These are phyloP conservation scores for Schizophyllum commune DNA, from an alignment of 1,284 basidiomycete species.

Conservation along the genomic window DNA sequence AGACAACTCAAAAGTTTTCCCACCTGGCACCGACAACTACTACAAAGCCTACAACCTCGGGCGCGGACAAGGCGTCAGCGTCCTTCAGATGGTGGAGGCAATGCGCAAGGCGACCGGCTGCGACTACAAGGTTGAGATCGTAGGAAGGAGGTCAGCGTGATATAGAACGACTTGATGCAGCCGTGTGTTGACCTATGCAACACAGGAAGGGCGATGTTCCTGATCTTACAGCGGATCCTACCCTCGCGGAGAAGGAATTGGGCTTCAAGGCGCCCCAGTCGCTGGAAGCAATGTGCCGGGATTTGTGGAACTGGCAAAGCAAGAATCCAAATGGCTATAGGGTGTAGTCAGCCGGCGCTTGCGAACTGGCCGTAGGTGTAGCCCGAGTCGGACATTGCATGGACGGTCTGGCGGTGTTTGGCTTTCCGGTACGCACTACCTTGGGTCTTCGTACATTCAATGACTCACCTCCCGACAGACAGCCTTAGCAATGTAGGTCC, in stretches of 20 bases:
- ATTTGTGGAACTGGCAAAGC: conserved; percentile 91
- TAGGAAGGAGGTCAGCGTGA: conserved; percentile 60
- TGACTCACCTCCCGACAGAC: no score
- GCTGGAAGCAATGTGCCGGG: conserved; percentile 86
- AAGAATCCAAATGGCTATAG: conserved; percentile 73
- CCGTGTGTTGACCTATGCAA: background rate
- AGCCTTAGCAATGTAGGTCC: no score
- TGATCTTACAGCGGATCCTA: conserved; percentile 91
- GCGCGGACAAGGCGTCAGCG: conserved; percentile 87
- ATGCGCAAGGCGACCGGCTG: conserved; percentile 91
- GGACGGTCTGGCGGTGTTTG: no score
- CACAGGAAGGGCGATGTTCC: conserved; percentile 81
- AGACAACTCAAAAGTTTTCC: conserved; percentile 51
- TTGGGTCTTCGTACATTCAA: no score
- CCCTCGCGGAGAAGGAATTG: conserved; percentile 88
- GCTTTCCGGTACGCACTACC: no score
- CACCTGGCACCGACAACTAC: conserved; percentile 42
- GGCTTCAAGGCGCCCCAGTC: conserved; percentile 83
- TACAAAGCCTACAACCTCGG: conserved; percentile 97
- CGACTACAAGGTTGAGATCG: conserved; percentile 84
- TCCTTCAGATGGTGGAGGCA: conserved; percentile 91
- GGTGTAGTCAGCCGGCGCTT: background rate
- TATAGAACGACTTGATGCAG: no score
- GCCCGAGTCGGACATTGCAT: no score
- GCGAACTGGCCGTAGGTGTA: no score